A percentile compares a stretch with the other conserved stretches of the same genome.
phyloP scores from a whole-genome alignment of 208 protist species.

The Wallacemonas sp. region DNA sequence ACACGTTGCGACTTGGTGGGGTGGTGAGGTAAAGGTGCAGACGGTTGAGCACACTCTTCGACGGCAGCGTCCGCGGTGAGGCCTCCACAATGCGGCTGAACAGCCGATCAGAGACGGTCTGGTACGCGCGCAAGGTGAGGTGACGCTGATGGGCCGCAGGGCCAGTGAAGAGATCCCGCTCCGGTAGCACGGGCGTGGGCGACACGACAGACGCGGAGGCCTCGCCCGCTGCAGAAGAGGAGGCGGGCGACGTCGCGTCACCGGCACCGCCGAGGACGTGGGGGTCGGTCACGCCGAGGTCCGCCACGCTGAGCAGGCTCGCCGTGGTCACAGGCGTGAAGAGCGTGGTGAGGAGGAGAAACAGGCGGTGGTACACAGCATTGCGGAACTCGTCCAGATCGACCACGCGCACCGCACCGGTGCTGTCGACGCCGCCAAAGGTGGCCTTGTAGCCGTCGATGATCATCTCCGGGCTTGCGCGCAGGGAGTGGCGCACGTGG shows the following conservation, averaged over 20 bases:
- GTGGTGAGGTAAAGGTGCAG: slow-evolving; percentile 74
- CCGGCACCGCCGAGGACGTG: background rate
- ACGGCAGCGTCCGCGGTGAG: slow-evolving; percentile 17
- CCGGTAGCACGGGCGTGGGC: background rate
- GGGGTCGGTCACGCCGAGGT: slow-evolving; percentile 1
- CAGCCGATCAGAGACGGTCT: slow-evolving; percentile 11
- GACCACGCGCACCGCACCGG: slow-evolving; percentile 55
- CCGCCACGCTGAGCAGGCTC: background rate
- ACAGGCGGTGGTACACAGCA: slow-evolving; percentile 59
- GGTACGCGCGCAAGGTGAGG: slow-evolving; percentile 6
- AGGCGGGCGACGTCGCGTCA: background rate
- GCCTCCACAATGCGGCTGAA: background rate
- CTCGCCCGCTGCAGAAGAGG: background rate
- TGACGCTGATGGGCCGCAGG: slow-evolving; percentile 11
- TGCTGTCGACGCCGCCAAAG: slow-evolving; percentile 50
- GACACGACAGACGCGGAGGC: too few species aligned
- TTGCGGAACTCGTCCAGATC: slow-evolving; percentile 63
- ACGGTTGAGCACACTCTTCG: slow-evolving; percentile 68
- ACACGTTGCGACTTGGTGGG: slow-evolving; percentile 74
- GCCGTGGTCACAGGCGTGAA: slow-evolving; percentile 19
- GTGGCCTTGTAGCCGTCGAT: slow-evolving; percentile 60
- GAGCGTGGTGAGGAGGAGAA: slow-evolving; percentile 35
- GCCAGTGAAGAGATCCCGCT: slow-evolving; percentile 14
- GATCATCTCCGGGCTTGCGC: slow-evolving; percentile 41
- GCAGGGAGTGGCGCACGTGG: slow-evolving; percentile 28